Percentiles rank a stretch among this genome's conserved stretches.
phyloP scores from a whole-genome alignment of 345 rosid species.

The Moricandia arvensis region DNA sequence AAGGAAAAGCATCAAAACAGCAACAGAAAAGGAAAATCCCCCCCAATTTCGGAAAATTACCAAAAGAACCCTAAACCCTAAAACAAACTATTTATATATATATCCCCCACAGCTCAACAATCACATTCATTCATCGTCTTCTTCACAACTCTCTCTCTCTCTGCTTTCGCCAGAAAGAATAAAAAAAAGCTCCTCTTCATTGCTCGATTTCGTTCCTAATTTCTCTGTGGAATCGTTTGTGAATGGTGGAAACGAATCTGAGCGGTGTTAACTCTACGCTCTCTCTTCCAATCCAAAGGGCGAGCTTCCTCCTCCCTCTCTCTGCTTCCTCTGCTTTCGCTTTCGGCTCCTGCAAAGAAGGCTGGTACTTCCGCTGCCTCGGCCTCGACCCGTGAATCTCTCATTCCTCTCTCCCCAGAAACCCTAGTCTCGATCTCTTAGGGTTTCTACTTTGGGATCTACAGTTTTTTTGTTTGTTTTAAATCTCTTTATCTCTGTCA shows the following conservation, averaged over 20 bases:
- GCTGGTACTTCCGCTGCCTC: constrained; percentile 99
- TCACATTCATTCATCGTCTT: constrained; percentile 1
- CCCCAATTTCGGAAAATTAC: not conserved
- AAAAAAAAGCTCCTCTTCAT: not conserved
- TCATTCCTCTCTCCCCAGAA: not conserved
- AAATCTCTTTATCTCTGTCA: not conserved
- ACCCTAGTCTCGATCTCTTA: not conserved
- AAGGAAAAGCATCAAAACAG: constrained; percentile 1
- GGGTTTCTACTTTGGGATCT: not conserved
- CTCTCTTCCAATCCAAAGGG: constrained; percentile 81
- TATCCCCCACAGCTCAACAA: constrained; percentile 1
- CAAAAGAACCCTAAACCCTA: constrained; percentile 11
- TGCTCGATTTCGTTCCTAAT: not conserved
- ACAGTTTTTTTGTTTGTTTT: not conserved
- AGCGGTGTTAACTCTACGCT: constrained; percentile 60
- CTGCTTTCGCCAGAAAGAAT: not conserved
- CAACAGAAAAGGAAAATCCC: not conserved
- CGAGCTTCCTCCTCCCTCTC: constrained; percentile 58
- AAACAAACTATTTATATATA: not conserved
- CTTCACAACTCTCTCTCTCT: not conserved
- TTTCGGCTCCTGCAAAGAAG: constrained; percentile 98
- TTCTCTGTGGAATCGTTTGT: constrained; percentile 40
- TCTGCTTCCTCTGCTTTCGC: constrained; percentile 59
- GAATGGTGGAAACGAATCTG: constrained; percentile 92
- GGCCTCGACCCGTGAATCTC: constrained; percentile 82